Percentiles rank a stretch among this genome's conserved stretches.
phyloP scores from a whole-genome alignment of 352 stramenopile genomes.

The Phytophthora tentaculata region DNA sequence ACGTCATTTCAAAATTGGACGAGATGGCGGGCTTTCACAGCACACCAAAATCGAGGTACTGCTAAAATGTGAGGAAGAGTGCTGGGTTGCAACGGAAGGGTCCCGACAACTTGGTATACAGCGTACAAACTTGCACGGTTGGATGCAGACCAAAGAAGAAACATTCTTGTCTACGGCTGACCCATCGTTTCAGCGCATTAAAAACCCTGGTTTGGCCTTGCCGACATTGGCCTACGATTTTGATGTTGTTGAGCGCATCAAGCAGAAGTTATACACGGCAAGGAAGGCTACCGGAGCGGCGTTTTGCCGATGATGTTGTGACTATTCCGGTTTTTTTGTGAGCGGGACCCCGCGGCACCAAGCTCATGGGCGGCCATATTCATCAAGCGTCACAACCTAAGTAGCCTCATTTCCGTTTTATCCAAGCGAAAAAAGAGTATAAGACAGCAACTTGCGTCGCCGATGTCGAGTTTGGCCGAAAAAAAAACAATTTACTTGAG shows the following conservation, averaged over 20 bases:
- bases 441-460: not conserved
- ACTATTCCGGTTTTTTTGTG: not conserved
- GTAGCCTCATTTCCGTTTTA: not conserved
- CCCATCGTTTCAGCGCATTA: not conserved
- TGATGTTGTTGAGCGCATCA: not conserved
- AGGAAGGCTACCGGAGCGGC: not conserved
- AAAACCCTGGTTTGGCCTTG: not conserved
- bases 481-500: not conserved
- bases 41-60: not conserved
- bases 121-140: not conserved
- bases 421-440: not conserved
- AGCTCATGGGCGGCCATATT: not conserved
- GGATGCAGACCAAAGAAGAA: not conserved
- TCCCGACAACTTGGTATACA: not conserved
- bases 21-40: not conserved
- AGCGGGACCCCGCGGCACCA: not conserved
- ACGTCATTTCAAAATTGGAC: not conserved
- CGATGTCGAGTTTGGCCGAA: not conserved
- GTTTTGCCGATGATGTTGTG: not conserved
- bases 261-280: not conserved
- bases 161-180: not conserved
- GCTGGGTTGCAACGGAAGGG: not conserved
- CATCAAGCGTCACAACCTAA: not conserved
- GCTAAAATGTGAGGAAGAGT: not conserved
- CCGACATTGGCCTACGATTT: not conserved